Evolutionary conservation across 2,329 filamentous ascomycete species (phyloP).

Genomic region (Fusarium sp.): DNA sequence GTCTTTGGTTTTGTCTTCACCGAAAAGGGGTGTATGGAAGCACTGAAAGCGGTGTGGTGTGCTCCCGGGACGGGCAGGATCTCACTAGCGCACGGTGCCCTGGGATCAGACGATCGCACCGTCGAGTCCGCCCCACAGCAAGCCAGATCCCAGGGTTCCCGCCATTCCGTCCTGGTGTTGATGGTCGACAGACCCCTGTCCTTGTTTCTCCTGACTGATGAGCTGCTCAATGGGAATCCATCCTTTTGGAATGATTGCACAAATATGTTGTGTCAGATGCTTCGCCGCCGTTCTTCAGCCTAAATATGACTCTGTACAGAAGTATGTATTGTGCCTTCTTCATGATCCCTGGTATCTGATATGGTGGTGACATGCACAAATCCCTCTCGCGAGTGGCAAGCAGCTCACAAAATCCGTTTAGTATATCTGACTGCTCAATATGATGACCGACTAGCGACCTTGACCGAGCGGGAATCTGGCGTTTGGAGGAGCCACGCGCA

Average conservation of each 20-base stretch:
- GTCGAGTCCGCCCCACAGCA: conserved; percentile 38
- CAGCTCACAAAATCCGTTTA: conserved; percentile 27
- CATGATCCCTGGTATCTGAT: not conserved
- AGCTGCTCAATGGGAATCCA: conserved; percentile 9
- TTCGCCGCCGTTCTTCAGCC: conserved; percentile 28
- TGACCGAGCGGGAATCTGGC: conserved; percentile 34
- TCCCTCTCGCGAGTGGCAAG: conserved; percentile 22
- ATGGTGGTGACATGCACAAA: not conserved
- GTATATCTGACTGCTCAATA: conserved; percentile 29
- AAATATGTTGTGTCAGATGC: conserved; percentile 13
- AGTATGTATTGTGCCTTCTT: not conserved
- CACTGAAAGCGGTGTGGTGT: conserved; percentile 37
- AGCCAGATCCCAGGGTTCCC: conserved; percentile 45
- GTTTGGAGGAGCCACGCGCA: conserved; percentile 25
- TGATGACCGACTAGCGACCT: conserved; percentile 18
- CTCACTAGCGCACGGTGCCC: conserved; percentile 40
- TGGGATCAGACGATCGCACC: conserved; percentile 45
- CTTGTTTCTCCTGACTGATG: conserved; percentile 31
- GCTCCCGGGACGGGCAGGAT: conserved; percentile 45
- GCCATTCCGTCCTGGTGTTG: conserved; percentile 35
- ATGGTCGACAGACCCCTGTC: conserved; percentile 25
- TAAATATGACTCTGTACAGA: conserved; percentile 2
- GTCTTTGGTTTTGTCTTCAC: not conserved
- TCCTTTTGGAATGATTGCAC: not conserved
- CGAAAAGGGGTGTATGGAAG: conserved; percentile 24